Evolutionary conservation across 2,329 filamentous ascomycete species (phyloP).

Genomic region (Nothopassalora personata): DNA sequence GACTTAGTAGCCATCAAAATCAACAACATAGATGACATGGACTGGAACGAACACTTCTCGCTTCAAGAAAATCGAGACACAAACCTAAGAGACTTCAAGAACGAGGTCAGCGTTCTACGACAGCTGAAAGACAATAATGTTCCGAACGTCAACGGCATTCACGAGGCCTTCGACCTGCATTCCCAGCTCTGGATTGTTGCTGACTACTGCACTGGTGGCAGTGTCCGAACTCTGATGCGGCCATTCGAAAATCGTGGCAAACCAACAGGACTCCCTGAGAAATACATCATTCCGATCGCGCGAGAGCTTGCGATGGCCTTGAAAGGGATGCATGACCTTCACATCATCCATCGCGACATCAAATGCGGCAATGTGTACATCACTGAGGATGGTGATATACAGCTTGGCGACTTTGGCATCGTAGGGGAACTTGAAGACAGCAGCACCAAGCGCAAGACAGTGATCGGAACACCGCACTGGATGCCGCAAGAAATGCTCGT

Average conservation of each 20-base stretch:
- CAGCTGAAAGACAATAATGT: constrained; percentile 68
- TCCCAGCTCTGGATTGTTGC: constrained; percentile 84
- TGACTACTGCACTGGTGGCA: constrained; percentile 80
- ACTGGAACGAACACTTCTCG: constrained; percentile 45
- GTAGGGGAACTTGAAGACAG: constrained; percentile 71
- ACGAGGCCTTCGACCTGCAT: constrained; percentile 71
- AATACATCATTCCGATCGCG: constrained; percentile 59
- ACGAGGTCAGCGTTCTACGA: constrained; percentile 63
- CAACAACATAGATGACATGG: constrained; percentile 74
- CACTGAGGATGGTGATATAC: constrained; percentile 68
- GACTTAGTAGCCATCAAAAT: constrained; percentile 71
- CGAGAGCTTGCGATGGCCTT: constrained; percentile 58
- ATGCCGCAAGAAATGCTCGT: constrained; percentile 69
- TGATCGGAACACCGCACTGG: constrained; percentile 79
- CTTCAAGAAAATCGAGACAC: constrained; percentile 54
- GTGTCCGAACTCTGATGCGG: constrained; percentile 62
- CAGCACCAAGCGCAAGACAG: constrained; percentile 67
- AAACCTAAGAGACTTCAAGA: constrained; percentile 51
- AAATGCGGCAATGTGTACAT: constrained; percentile 74
- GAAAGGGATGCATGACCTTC: constrained; percentile 59
- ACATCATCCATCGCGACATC: constrained; percentile 60
- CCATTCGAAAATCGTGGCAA: constrained; percentile 17
- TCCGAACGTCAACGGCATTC: constrained; percentile 73
- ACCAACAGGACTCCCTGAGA: constrained; percentile 48
- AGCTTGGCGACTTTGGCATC: constrained; percentile 81